Conservation (phyloP, 805 yeast genomes). For the Myxozyma udenii region DNA sequence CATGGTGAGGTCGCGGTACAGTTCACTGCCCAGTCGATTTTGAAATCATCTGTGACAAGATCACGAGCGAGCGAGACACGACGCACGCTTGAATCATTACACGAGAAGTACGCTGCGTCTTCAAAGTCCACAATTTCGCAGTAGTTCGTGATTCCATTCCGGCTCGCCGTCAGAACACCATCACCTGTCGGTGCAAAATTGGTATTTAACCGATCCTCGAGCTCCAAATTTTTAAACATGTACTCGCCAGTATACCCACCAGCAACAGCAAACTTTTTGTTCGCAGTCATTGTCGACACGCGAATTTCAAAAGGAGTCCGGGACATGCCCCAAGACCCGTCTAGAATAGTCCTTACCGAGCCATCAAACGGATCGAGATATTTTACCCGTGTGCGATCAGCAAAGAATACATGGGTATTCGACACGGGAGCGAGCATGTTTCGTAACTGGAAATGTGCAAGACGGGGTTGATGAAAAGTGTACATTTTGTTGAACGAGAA, state of each 20-base stretch:
- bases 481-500: constrained; percentile 10
- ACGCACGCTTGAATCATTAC: constrained; percentile 50
- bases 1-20: constrained; percentile 48
- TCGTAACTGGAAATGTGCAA: constrained; percentile 58
- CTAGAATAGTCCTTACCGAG: constrained; percentile 11
- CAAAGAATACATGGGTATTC: constrained; percentile 34
- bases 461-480: constrained; percentile 44
- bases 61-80: constrained; percentile 41
- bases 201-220: constrained; percentile 3
- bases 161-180: constrained; percentile 43
- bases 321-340: background rate
- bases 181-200: constrained; percentile 34
- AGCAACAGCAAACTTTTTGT: constrained; percentile 44
- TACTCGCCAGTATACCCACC: constrained; percentile 58
- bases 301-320: background rate
- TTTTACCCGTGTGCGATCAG: constrained; percentile 33
- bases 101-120: constrained; percentile 46
- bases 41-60: constrained; percentile 22
- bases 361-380: constrained; percentile 34
- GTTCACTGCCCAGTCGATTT: constrained; percentile 51
- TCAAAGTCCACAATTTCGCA: constrained; percentile 38
- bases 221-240: constrained; percentile 40
- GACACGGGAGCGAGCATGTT: constrained; percentile 47
- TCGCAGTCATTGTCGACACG: constrained; percentile 50
- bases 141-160: constrained; percentile 55